Base-by-base conservation (phyloP, 352 stramenopile genomes). In the Phytophthora chlamydospora region DNA sequence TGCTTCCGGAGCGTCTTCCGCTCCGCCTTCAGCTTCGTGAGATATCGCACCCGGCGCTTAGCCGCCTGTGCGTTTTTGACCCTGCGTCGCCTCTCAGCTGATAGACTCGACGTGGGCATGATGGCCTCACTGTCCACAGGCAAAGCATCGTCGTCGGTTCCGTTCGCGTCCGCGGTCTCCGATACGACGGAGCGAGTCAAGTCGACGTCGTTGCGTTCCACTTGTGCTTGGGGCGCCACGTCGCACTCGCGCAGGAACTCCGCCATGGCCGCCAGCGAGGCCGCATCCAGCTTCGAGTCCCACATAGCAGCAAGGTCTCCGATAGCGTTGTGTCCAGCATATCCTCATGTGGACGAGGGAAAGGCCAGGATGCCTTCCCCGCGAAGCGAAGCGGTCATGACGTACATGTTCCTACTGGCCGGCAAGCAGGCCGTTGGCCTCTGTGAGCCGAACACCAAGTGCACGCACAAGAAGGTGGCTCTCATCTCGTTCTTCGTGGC, bases 161-260 rank as follows among this genome's bases (percentile, higher is more conserved):
- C 16, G n/a, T 45, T 45, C n/a, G 10, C 39, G 9, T 10, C 16
- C 13, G 10, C 39, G 0, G 21, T 24, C 21, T 24, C 21, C 21
- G 21, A 24, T 24, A 24, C 21, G 21, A 24, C 21, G 21, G 21
- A 24, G 21, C 21, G 21, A 24, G 21, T 24, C 21, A 24, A 24
- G 21, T 24, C 21, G 1, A 24, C 1, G 21, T 24, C 21, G 21
- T 3, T 3, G 3, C 21, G 21, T 3, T 24, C 1, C 21, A 24
- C 21, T 24, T 24, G 21, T 24, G 21, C 21, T 24, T 24, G 21
- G 21, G 21, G 21, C 21, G 21, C 21, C 21, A 24, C 21, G 21
- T 67, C 58, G 41, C 58, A 67, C 42, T 67, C 58, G 16, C 58
- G 58, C 31, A 67, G 51, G 16, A 67, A 67, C 21, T 62, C 42